Evolutionary conservation across 495 filamentous ascomycete species (phyloP), one percentile per base, ranked within the genome.

Genomic region (Paragyromitra xinjiangensis): DNA sequence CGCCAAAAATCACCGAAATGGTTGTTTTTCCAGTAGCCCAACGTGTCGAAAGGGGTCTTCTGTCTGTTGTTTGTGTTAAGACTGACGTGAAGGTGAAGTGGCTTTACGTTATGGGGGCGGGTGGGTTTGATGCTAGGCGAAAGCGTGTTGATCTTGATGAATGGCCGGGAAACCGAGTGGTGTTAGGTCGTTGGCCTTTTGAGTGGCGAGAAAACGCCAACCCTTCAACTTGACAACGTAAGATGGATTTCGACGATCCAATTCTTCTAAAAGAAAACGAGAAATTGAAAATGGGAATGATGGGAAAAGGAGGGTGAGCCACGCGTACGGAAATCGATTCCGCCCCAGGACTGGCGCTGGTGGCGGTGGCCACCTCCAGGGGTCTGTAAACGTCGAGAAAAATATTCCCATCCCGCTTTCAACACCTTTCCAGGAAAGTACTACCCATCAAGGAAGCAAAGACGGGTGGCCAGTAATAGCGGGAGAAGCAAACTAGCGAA

Each of bases 351-450:
- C 44, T 56, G 40, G 58, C 26, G 44, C 40, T 37, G 61, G 74
- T 77, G 74, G 74, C 74, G 74, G 51, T 72, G 73, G 73, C 73
- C 66, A 69, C 39, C 26, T 62, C 63, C 59, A 70, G 56, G 73
- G 56, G 63, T 67, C 59, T 59, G 16, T 44, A 53, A 65, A 66
- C n/a, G 45, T 39, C 51, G 26, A 66, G 61, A 61, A 45, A 55
- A 71, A 64, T 19, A 55, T 48, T 53, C 45, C 22, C 45, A 45
- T 44, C 45, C 34, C 55, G 50, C 22, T 65, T 55, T 53, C 3
- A 29, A 48, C n/a, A 34, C 39, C 37, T 39, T 44, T 12, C 16
- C 8, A 45, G 22, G 67, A 24, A 50, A 40, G 29, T 50, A n/a
- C n/a, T 24, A 42, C 42, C 11, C 19, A 45, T n/a, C 62, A 44